Evolutionary conservation across 495 filamentous ascomycete species (phyloP), one percentile per base, ranked within the genome.

Genomic region (Schizothecium vesticola): DNA sequence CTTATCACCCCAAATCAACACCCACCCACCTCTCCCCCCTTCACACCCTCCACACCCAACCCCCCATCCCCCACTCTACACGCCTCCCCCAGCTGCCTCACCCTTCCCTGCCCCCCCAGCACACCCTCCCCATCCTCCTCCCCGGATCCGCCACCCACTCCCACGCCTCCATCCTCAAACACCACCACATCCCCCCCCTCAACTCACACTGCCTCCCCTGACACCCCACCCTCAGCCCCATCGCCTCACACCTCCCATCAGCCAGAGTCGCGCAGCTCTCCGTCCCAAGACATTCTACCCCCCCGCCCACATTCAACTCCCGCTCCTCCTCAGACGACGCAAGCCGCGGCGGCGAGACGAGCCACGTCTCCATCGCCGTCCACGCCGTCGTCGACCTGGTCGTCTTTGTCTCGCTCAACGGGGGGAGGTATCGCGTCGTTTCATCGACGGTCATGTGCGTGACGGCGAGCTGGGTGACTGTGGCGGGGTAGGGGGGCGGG

Each of bases 101-200:
- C 69, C 65, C 64, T 59, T 61, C 59, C 31, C 58, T 22, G 22
- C 51, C 58, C 3, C 70, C 70, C 70, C 67, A 70, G 24, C 70
- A 72, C 1, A 62, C 70, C 64, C 70, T 55, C 11, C 70, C 70
- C 67, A 68, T 72, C 25, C 61, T 56, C 67, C 58, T 24, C 4
- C 7, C 29, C 13, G 0, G 6, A 16, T 69, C 23, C 36, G 8
- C 22, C 10, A 65, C 23, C 19, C 66, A 72, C 36, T 72, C 70
- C 56, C 70, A 26, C 62, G 63, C 13, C 43, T 63, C 36, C 67
- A 72, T 62, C 56, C 29, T 19, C 28, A 65, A 70, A 63, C 70
- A 72, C 70, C 70, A 70, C 67, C 67, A 72, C 28, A 4, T 19
- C 23, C 36, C 63, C 31, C 64, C 66, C 9, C 59, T 24, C 28